Base-by-base conservation (phyloP, 192 early-diverging fungal species). In the Coemansia sp. region DNA sequence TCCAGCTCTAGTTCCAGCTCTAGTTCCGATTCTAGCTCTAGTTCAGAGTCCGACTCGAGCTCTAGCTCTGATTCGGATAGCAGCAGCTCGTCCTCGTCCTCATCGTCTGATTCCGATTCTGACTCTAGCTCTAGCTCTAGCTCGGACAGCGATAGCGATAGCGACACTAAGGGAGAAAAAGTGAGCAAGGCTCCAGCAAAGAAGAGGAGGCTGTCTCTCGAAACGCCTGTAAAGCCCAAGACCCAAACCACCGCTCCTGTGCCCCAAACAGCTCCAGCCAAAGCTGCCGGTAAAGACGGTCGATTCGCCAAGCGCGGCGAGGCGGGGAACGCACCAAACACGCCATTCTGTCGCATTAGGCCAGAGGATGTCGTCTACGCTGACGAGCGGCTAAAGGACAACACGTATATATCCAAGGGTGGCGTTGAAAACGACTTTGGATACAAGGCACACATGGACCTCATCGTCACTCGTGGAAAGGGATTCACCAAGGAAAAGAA, bases 401-500 rank as follows among this genome's bases (percentile, higher is more conserved):
- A 96, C 77, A 84, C 86, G 10, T 95, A 92, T 73, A 82, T 77
- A 59, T 55, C 70, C 64, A 90, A 92, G 75, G 92, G 93, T 76
- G 88, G 90, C 4, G 86, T 87, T 19, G 86, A 85, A 9, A 75
- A 53, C 37, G 86, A 89, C 55, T 99, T 96, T 82, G 97, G 97
- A 19, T 87, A 91, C 82, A 96, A 93, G 71, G 97, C 97, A 14
- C 91, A 98, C 73, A 85, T 87, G 78, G 97, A 99, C 63, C 86
- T 99, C 69, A 91, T 95, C 63, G 90, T 91, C 47, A 94, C 90
- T 16, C 85, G 91, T 35, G 97, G 97, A 47, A 94, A 95, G 82
- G 89, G 89, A 28, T 99, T 99, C 87, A 89, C 93, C 42, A 91
- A 90, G 13, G 95, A 97, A 72, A 99, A 99, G 88, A 94, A 93